Evolutionary conservation across 192 early-diverging fungal genomes (phyloP), one percentile per base, ranked within the genome.

Genomic region (Coemansia javaensis): DNA sequence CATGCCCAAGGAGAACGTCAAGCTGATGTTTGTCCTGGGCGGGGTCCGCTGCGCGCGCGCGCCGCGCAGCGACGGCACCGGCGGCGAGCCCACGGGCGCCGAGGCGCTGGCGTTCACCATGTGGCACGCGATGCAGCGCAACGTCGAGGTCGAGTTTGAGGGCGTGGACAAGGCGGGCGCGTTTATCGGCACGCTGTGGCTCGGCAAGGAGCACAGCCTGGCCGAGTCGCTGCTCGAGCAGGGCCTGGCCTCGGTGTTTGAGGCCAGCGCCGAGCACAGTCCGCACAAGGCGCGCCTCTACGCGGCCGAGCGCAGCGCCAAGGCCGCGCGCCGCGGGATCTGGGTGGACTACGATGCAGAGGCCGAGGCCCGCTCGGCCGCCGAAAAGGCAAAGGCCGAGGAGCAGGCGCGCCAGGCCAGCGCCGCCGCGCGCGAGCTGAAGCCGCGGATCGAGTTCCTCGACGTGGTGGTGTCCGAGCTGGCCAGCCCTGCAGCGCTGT

Each of bases 111-210:
- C 79, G 6, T 85, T 84, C 63, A 77, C 85, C 4, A 73, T 61
- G 30, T 74, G 75, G 28, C 60, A 63, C 25, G 69, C 73, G 51
- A 79, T 96, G 52, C 96, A 99, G 75, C 88, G 92, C 43, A 91
- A 99, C 59, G 90, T 92, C 9, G 90, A 99, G 55, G 75, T 94
- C 35, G 84, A 86, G 44, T 73, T 97, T 23, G 96, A 97, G 56
- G 79, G 81, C 12, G 63, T 85, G 14, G 96, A 99, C 63, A 93
- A 94, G 75, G 82, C 82, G 27, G 94, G 96, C 25, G 87, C 84
- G 2, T 99, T 97, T 47, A 88, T 97, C 49, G 94, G 94, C 12
- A 70, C 83, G n/a, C 56, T 99, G 55, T 91, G 84, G 67, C 53
- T 84, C 9, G 62, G 70, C 48, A 79, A 81, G 30, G 70, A 53